Base-by-base conservation (phyloP, 148 eudicot species). In the Mesembryanthemum crystallinum region DNA sequence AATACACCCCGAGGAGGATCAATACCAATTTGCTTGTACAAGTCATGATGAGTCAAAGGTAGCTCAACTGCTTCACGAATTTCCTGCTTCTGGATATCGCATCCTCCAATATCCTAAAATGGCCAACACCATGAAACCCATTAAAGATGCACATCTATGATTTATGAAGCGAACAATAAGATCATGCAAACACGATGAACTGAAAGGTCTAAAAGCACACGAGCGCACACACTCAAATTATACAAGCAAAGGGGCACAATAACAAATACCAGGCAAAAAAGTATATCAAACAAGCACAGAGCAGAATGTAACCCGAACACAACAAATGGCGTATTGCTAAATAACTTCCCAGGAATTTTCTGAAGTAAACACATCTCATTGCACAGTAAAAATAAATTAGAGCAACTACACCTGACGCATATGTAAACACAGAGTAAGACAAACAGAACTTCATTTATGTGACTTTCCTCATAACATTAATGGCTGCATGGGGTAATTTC, bases 31-130 rank as follows among this genome's bases (percentile, higher is more conserved):
- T 93, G 98, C 58, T 91, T 89, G 87, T 93, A 93, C 74, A 93
- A 74, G 3, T 91, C 98, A 79, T 93, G 96, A 78, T 93, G 98
- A 69, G 98, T 93, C 81, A 93, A 85, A 73, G 98, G 96, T 23
- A 93, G 78, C 86, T 93, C 98, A 67, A 93, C 98, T 86, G 98
- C 98, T 84, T 93, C 98, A 67, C 94, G 92, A 27, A 93, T 93
- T 80, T 93, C 98, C 75, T 93, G 98, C 90, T 93, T 93, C 63
- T 93, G 98, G 68, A 93, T 91, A 67, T 93, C 98, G 73, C 97
- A 93, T 23, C 98, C 98, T 80, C 98, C 98, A 82, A 93, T 93
- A 79, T 93, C 98, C 98, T 93, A 74, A 74, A 75, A 67, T 7
- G 9, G 25, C 64, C 27, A 73, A 65, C 29, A 33, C 52, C 70